Evolutionary conservation across 1,284 basidiomycete species (phyloP), one percentile per base, ranked within the genome.

Genomic region (Pyrrhoderma lamaoense): DNA sequence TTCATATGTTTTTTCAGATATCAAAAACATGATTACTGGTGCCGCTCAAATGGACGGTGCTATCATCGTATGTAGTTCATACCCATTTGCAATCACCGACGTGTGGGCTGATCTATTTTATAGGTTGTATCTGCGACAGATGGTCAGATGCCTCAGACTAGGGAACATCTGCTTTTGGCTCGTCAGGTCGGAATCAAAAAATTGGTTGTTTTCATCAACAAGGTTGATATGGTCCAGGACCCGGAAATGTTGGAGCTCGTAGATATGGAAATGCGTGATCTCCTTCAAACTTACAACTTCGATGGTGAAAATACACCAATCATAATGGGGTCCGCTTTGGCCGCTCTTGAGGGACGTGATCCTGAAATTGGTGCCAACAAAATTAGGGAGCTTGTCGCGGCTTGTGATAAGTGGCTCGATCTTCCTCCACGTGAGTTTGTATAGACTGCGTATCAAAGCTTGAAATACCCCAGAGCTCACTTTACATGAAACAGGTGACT

Each of bases 191-290:
- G 96, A 61, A 91, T 99, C 69, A 95, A 96, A 74, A 93, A 89
- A 70, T 82, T 99, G 39, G 92, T 99, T 58, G 96, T 99, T 60
- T 99, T 98, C 77, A 94, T 99, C 70, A 99, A 99, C 88, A 97
- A 98, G 74, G 87, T 99, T 58, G 96, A 99, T 73, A 83, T 89
- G 76, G 89, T 99, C 56, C 82, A 89, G 58, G 96, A 99, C 77
- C 80, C 85, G 27, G 96, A 99, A 78, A 98, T 99, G 93, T 77
- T 99, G 56, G 93, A 98, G 75, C 87, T 99, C 54, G 96, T 99
- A 58, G 96, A 99, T 64, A 99, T 99, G 95, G 96, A 99, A 78
- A 99, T 99, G 88, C 86, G 96, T 53, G 96, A 99, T 66, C 76
- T 99, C n/a, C 80, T 99, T 44, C 74, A 82, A 22, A 86, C 85